Evolutionary conservation across 148 eudicot genomes (phyloP), one percentile per base, ranked within the genome.

Genomic region (Bassia scoparia): DNA sequence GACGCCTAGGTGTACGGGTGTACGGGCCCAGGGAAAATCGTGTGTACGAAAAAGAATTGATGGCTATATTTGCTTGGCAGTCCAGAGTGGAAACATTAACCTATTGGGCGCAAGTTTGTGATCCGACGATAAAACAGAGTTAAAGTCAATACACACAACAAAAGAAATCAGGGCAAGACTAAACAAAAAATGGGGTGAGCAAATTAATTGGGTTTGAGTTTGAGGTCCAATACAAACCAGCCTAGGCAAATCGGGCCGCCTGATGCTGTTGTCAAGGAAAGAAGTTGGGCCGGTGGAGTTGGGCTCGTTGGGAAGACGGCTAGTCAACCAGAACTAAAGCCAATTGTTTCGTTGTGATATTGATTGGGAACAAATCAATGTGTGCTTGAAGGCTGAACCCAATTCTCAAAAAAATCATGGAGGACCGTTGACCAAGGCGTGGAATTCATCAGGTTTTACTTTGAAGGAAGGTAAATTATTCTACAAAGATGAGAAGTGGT

Each of bases 381-480:
- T 0, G 5, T 37, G 43, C 12, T 41, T 1, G 46, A 6, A 0
- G 12, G 12, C 8, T 11, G 12, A 0, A n/a, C 46, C 5, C 8
- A 8, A 41, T 8, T 8, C 12, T 1, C 6, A 7, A 4, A 14
- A 8, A 11, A 8, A 0, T 0, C 8, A 5, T 0, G 1, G 12
- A 8, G 46, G 9, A 5, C 43, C 9, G n/a, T 6, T 10, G 9
- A 41, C 9, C 1, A 8, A 14, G 46, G 9, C 8, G 12, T 1
- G 9, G 46, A 14, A 1, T 1, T 0, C 46, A 41, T 8, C 1
- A 14, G 9, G 1, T n/a, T 41, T 41, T 7, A 41, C 46, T 8
- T 0, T 41, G 0, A 14, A 41, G 1, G 12, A 8, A 0, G 46
- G 46, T 1, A 5, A 2, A 0, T 6, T 2, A 8, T 0, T 41